phyloP scores from a whole-genome alignment of 2,329 filamentous ascomycete species.

The Colletotrichum simmondsii region DNA sequence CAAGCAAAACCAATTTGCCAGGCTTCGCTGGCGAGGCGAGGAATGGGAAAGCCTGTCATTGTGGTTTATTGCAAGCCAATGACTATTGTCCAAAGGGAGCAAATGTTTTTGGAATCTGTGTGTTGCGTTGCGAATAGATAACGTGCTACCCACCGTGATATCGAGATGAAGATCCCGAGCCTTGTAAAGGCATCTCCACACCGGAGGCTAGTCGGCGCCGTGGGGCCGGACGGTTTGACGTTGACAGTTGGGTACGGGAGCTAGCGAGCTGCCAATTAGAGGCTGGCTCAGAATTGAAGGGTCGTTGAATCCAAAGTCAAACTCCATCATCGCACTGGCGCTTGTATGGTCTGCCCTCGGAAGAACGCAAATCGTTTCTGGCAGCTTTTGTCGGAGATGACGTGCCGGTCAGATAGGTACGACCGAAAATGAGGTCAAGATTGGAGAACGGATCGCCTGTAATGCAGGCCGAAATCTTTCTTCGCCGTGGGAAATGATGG shows the following conservation, averaged over 20 bases:
- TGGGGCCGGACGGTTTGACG: slow-evolving; percentile 29
- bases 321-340: not conserved
- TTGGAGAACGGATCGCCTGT: not conserved
- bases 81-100: not conserved
- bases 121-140: slow-evolving; percentile 23
- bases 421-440: slow-evolving; percentile 4
- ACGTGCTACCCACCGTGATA: not conserved
- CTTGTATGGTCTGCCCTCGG: not conserved
- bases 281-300: not conserved
- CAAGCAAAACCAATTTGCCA: not conserved
- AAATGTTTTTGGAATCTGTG: not conserved
- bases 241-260: slow-evolving; percentile 16
- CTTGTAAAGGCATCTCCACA: slow-evolving; percentile 9
- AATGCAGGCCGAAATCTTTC: not conserved
- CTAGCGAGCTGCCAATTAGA: slow-evolving; percentile 19
- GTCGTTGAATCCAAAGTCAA: not conserved
- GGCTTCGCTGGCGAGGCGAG: not conserved
- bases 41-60: slow-evolving; percentile 4
- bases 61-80: not conserved
- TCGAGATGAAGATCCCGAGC: not conserved
- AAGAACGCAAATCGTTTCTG: slow-evolving; percentile 11
- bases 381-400: slow-evolving; percentile 7
- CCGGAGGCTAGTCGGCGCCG: slow-evolving; percentile 10
- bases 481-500: not conserved
- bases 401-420: slow-evolving; percentile 8